A percentile compares a stretch with the other conserved stretches of the same genome.
These are phyloP conservation scores for Stenogyne calaminthoides DNA, from an alignment of 305 asterid genomes.

Conservation along the genomic window DNA sequence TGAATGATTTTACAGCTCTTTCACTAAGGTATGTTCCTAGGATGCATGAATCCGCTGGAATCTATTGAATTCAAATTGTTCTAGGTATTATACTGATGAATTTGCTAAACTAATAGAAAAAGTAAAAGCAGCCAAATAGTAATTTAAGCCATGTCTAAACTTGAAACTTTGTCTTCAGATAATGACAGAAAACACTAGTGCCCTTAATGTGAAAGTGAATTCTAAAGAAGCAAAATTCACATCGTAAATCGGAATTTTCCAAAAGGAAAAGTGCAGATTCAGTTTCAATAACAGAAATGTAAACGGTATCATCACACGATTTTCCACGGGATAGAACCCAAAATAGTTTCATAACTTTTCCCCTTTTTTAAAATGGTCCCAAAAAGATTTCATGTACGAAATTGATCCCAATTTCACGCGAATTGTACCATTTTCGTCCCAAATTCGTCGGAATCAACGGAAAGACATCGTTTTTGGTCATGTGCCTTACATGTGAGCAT, in stretches of 20 bases:
- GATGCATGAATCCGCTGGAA: background rate
- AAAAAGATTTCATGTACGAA: too few species aligned
- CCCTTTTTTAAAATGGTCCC: too few species aligned
- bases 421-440: too few species aligned
- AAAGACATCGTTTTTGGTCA: too few species aligned
- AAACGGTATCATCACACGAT: background rate
- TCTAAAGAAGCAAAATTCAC: background rate
- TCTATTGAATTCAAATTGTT: background rate
- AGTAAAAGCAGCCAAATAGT: background rate
- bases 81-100: background rate
- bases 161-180: background rate
- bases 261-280: background rate
- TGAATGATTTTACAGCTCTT: background rate
- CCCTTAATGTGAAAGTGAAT: conserved; percentile 1
- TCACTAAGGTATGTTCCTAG: background rate
- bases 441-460: too few species aligned
- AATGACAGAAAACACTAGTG: background rate
- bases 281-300: background rate
- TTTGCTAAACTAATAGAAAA: background rate
- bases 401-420: too few species aligned
- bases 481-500: too few species aligned
- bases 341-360: too few species aligned
- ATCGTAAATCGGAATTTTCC: conserved; percentile 1
- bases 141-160: background rate
- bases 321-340: too few species aligned